A percentile compares a stretch with the other conserved stretches of the same genome.
phyloP scores from a whole-genome alignment of 2,329 filamentous ascomycete genomes.

The Botrytis sinoallii region DNA sequence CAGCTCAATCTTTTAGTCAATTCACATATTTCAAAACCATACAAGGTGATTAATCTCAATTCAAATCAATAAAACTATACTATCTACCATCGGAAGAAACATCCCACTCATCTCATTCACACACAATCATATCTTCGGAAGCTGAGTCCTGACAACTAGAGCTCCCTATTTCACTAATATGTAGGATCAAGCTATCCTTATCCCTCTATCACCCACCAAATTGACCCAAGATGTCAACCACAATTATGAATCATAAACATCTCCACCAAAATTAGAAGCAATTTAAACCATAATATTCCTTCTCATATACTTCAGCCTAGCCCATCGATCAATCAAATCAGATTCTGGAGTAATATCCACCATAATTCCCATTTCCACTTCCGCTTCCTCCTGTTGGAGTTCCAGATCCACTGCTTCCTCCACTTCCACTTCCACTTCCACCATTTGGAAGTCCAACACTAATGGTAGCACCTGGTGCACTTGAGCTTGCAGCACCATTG shows the following conservation, averaged over 20 bases:
- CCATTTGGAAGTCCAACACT: background rate
- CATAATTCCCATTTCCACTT: background rate
- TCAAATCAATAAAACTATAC: background rate
- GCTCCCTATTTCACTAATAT: background rate
- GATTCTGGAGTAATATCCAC: constrained; percentile 2
- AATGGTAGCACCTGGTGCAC: constrained; percentile 3
- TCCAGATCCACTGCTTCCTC: background rate
- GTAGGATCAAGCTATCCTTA: background rate
- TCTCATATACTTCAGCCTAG: background rate
- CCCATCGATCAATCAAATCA: background rate
- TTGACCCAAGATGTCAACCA: background rate
- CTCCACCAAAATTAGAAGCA: background rate
- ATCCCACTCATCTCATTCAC: background rate
- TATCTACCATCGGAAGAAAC: background rate
- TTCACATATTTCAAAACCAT: background rate
- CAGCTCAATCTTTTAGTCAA: background rate
- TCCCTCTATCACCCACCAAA: background rate
- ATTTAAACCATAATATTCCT: background rate
- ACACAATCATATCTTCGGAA: background rate
- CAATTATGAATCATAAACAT: background rate
- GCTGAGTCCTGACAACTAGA: background rate
- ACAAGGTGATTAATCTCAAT: background rate
- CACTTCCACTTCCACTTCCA: background rate
- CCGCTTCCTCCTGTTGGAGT: background rate
- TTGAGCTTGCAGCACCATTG: constrained; percentile 4